Percentiles rank a stretch among this genome's conserved stretches.
Conservation (phyloP, 345 rosid genomes). For the Passiflora organensis region DNA sequence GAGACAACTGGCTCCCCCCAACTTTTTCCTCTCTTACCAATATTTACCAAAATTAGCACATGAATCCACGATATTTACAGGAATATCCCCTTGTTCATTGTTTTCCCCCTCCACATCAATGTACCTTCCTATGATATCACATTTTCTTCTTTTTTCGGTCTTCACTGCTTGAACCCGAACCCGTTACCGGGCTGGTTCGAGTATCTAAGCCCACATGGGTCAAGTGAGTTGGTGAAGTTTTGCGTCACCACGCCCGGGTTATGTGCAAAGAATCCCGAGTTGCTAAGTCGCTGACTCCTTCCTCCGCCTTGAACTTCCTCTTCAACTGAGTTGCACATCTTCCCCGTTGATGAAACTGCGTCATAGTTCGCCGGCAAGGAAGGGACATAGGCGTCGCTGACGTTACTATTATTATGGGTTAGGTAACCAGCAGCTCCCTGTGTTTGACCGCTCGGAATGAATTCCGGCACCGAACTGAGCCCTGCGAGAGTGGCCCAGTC, state of each 20-base stretch:
- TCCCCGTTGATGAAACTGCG: conserved; percentile 9
- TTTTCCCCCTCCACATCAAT: conserved; percentile 5
- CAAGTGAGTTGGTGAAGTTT: conserved; percentile 31
- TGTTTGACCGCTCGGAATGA: conserved; percentile 21
- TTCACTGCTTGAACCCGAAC: conserved; percentile 51
- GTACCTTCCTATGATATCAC: neutral
- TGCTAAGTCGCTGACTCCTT: conserved; percentile 27
- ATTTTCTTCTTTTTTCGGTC: neutral
- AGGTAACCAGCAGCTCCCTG: conserved; percentile 25
- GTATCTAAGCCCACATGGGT: conserved; percentile 50
- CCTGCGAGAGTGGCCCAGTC: conserved; percentile 81
- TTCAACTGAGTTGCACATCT: conserved; percentile 25
- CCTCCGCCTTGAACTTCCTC: conserved; percentile 73
- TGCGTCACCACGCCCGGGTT: conserved; percentile 36
- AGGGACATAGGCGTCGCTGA: conserved; percentile 28
- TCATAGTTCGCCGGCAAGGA: conserved; percentile 25
- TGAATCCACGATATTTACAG: conserved; percentile 40
- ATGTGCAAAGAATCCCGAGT: conserved; percentile 23
- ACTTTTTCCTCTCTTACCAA: no score
- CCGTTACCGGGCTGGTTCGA: conserved; percentile 33
- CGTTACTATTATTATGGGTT: no score
- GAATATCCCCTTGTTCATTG: neutral
- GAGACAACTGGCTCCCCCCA: no score
- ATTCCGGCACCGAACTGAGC: conserved; percentile 42
- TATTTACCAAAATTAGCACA: conserved; percentile 23